Evolutionary conservation across 2,329 filamentous ascomycete species (phyloP).

Genomic region (Fusarium nisikadoi): DNA sequence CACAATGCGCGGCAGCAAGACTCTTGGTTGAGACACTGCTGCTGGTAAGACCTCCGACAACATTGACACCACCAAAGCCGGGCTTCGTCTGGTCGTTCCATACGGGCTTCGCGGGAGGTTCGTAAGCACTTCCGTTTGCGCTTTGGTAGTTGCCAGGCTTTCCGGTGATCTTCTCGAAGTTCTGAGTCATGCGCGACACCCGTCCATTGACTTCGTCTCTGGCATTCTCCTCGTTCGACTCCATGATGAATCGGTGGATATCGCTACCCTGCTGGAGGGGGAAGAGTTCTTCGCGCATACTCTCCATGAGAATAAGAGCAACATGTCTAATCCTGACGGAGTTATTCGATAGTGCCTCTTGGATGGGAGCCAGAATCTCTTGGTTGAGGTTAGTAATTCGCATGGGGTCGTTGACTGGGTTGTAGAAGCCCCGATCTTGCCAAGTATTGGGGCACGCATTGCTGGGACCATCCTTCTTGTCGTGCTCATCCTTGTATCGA

Average conservation of each 20-base stretch:
- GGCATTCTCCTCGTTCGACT: conserved; percentile 45
- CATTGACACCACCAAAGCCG: conserved; percentile 53
- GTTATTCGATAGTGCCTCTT: conserved; percentile 37
- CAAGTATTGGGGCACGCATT: conserved; percentile 24
- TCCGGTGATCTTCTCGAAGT: conserved; percentile 36
- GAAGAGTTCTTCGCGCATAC: conserved; percentile 57
- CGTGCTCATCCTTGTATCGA: conserved; percentile 24
- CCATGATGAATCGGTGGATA: conserved; percentile 49
- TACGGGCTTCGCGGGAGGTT: conserved; percentile 39
- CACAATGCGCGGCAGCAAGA: conserved; percentile 54
- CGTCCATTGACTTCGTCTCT: conserved; percentile 46
- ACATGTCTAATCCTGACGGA: conserved; percentile 55
- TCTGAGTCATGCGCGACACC: conserved; percentile 45
- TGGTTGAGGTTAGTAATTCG: conserved; percentile 53
- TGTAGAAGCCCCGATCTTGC: conserved; percentile 45
- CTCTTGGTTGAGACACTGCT: conserved; percentile 58
- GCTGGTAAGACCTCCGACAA: conserved; percentile 53
- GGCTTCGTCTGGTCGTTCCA: conserved; percentile 33
- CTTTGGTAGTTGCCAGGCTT: conserved; percentile 29
- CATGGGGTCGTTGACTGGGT: conserved; percentile 52
- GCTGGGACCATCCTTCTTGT: conserved; percentile 39
- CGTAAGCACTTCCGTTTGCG: conserved; percentile 41
- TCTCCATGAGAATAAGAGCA: conserved; percentile 57
- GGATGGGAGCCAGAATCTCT: conserved; percentile 44
- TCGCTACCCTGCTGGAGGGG: conserved; percentile 54